phyloP scores from a whole-genome alignment of 176 grass and related monocot species.

The Alopecurus myosuroides region DNA sequence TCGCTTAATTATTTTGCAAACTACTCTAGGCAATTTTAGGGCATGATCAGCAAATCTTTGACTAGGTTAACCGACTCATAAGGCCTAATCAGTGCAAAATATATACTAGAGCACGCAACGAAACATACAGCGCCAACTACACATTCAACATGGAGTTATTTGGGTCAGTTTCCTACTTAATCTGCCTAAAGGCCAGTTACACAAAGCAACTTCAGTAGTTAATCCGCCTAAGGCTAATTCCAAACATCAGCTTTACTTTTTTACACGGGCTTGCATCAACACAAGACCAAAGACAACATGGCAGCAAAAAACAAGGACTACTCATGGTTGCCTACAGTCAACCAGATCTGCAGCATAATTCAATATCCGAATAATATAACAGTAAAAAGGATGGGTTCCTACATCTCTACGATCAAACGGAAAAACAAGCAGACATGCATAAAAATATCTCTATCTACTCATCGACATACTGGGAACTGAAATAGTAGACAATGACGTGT shows the following conservation, averaged over 20 bases:
- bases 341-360: background rate
- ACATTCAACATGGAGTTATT: background rate
- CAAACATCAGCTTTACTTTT: background rate
- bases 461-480: background rate
- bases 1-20: no score
- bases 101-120: no score
- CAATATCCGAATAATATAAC: background rate
- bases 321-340: background rate
- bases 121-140: background rate
- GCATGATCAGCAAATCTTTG: no score
- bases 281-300: background rate
- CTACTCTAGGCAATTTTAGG: no score
- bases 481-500: background rate
- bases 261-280: background rate
- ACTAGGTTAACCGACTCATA: no score
- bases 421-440: background rate
- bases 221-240: background rate
- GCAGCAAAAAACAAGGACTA: background rate
- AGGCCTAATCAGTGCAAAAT: no score
- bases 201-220: background rate
- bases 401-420: background rate
- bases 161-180: background rate
- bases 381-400: background rate
- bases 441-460: background rate
- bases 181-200: background rate